These are phyloP conservation scores for Elaeagnus macrophylla DNA, from an alignment of 306 rosid genomes.

Conservation along the genomic window DNA sequence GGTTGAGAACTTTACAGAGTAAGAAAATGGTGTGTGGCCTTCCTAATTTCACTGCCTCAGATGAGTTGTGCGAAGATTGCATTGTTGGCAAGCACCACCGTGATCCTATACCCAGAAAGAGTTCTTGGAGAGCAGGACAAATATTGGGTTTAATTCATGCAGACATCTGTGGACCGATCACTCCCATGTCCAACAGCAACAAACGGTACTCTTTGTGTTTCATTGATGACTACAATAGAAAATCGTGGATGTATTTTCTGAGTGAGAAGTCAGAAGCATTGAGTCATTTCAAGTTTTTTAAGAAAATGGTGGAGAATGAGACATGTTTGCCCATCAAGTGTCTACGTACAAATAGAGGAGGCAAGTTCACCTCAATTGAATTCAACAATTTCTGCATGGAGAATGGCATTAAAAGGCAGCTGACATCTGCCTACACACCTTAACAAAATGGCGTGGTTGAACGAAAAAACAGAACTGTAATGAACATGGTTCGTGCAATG, in stretches of 20 bases:
- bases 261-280: conserved; percentile 8
- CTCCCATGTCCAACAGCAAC: background rate
- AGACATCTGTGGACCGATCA: conserved; percentile 1
- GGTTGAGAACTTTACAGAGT: too few relatives aligned
- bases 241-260: conserved; percentile 4
- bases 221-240: conserved; percentile 8
- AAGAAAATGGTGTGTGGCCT: background rate
- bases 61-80: background rate
- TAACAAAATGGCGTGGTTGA: conserved; percentile 6
- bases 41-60: background rate
- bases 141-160: background rate
- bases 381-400: background rate
- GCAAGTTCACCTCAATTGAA: background rate
- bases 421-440: conserved; percentile 9
- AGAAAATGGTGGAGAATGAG: conserved; percentile 4
- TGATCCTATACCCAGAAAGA: conserved; percentile 3
- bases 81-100: conserved; percentile 1
- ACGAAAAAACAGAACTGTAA: conserved; percentile 9
- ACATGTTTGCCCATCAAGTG: background rate
- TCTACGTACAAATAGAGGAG: conserved; percentile 1
- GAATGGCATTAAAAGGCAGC: conserved; percentile 13
- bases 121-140: conserved; percentile 2
- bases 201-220: conserved; percentile 3
- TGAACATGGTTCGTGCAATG: conserved; percentile 17
- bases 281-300: background rate